Evolutionary conservation across 192 early-diverging fungal species (phyloP).

Genomic region (Cetraspora pellucida): DNA sequence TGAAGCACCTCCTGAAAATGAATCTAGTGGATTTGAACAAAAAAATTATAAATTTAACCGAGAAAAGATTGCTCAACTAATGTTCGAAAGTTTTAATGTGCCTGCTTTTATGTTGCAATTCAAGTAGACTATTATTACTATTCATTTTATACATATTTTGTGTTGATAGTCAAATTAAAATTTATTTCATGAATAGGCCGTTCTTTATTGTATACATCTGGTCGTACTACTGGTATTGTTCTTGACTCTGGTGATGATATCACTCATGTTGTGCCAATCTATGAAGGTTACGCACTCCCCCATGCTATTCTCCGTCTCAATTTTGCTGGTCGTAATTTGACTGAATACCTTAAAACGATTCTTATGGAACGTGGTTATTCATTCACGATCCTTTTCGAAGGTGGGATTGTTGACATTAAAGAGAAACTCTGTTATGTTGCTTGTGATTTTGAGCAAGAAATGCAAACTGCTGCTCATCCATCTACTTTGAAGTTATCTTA

Average conservation of each 20-base stretch:
- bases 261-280: constrained; percentile 96
- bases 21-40: no score
- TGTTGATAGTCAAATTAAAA: not conserved
- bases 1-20: constrained; percentile 93
- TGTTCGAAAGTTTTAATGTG: constrained; percentile 98
- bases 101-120: constrained; percentile 97
- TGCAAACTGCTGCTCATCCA: constrained; percentile 90
- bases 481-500: constrained; percentile 95
- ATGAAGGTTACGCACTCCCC: constrained; percentile 94
- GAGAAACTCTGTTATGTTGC: constrained; percentile 99
- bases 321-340: constrained; percentile 96
- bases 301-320: constrained; percentile 97
- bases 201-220: constrained; percentile 96
- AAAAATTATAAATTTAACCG: constrained; percentile 99
- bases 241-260: constrained; percentile 99
- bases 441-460: constrained; percentile 96
- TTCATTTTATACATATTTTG: not conserved
- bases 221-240: constrained; percentile 98
- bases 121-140: constrained; percentile 49
- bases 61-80: constrained; percentile 99
- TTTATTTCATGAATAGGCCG: constrained; percentile 54
- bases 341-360: constrained; percentile 90
- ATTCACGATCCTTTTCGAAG: constrained; percentile 93
- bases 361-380: constrained; percentile 96
- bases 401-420: constrained; percentile 99